A percentile compares a stretch with the other conserved stretches of the same genome.
phyloP scores from a whole-genome alignment of 2,329 filamentous ascomycete species.

The Colletotrichum acutatum region DNA sequence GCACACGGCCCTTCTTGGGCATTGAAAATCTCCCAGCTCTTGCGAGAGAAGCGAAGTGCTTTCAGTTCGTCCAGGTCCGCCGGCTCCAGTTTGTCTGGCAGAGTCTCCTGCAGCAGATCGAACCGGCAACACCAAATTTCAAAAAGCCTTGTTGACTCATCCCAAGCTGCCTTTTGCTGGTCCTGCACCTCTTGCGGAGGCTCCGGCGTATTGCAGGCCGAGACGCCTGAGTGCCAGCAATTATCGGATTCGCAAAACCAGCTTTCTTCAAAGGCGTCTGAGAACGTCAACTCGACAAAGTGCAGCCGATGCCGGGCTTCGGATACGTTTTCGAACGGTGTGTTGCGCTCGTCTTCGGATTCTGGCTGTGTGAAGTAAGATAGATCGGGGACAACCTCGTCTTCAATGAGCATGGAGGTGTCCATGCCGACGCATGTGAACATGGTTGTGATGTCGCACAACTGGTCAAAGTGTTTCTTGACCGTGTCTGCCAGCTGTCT shows the following conservation, averaged over 20 bases:
- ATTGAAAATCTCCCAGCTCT: constrained; percentile 18
- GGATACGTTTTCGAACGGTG: constrained; percentile 4
- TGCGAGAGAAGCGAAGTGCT: constrained; percentile 7
- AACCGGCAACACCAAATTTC: constrained; percentile 16
- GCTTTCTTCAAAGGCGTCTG: constrained; percentile 1
- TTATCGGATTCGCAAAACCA: background rate
- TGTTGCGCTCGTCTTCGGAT: background rate
- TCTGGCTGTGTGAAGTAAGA: constrained; percentile 19
- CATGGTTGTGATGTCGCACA: constrained; percentile 25
- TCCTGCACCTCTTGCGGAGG: background rate
- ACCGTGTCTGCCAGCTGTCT: constrained; percentile 16
- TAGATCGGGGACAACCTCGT: constrained; percentile 19
- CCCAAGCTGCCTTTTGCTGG: background rate
- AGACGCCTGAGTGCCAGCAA: background rate
- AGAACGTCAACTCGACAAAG: constrained; percentile 7
- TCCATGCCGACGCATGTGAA: constrained; percentile 28
- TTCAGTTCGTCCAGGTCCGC: constrained; percentile 13
- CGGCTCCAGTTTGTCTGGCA: background rate
- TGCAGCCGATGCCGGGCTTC: constrained; percentile 19
- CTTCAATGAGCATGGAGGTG: constrained; percentile 16
- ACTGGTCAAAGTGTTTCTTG: constrained; percentile 7
- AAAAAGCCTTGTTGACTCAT: background rate
- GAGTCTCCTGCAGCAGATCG: constrained; percentile 2
- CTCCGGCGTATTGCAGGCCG: background rate
- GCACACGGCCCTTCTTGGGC: constrained; percentile 5